phyloP scores from a whole-genome alignment of 2,329 filamentous ascomycete species.

The Aspergillus melleus region DNA sequence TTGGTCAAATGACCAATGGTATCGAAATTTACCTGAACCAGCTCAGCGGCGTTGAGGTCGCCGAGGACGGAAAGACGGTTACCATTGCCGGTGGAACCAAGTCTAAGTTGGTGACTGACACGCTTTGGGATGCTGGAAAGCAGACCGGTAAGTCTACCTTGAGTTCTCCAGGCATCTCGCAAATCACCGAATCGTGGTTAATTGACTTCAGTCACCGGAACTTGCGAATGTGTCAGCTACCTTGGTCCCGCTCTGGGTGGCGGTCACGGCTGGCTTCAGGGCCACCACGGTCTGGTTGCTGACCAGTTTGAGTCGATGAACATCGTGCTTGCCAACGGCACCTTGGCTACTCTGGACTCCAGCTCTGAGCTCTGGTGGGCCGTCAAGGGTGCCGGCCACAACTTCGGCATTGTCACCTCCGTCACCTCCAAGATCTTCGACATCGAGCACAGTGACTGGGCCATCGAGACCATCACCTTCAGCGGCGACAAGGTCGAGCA shows the following conservation, averaged over 20 bases:
- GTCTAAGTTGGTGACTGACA: constrained; percentile 49
- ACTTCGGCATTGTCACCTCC: constrained; percentile 58
- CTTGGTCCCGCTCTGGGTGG: constrained; percentile 57
- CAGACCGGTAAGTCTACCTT: constrained; percentile 35
- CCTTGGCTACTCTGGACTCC: constrained; percentile 37
- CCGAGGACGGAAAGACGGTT: constrained; percentile 47
- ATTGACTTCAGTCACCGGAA: constrained; percentile 43
- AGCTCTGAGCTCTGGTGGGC: constrained; percentile 58
- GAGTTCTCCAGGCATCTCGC: no score
- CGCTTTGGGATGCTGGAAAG: constrained; percentile 53
- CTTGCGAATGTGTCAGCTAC: constrained; percentile 54
- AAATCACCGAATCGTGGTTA: neutral
- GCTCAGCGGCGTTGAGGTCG: constrained; percentile 42
- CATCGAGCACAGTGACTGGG: constrained; percentile 36
- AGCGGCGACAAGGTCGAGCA: constrained; percentile 52
- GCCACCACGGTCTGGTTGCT: constrained; percentile 53
- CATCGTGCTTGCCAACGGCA: constrained; percentile 54
- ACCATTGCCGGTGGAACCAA: constrained; percentile 51
- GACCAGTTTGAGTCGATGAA: constrained; percentile 56
- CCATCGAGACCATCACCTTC: constrained; percentile 47
- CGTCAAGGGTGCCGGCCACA: constrained; percentile 58
- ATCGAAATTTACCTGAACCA: constrained; percentile 53
- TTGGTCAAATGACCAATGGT: constrained; percentile 52
- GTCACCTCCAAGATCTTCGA: constrained; percentile 51
- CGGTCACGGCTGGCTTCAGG: constrained; percentile 57